These are phyloP conservation scores for Yamadazyma kanchanaburiensis DNA, from an alignment of 1,139 yeast species.

Conservation along the genomic window DNA sequence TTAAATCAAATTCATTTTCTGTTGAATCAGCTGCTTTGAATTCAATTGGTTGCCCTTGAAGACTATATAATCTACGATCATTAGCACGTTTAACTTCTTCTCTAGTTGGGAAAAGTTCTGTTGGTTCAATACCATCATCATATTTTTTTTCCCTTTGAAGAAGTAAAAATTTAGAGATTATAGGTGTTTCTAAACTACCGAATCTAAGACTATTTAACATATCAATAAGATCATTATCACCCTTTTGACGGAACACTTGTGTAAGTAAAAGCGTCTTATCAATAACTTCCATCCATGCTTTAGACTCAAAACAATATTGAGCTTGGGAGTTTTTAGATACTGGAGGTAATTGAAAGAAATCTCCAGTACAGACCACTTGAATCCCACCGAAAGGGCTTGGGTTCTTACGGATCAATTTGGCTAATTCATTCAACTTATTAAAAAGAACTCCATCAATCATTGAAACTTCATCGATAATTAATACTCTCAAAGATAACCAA, in stretches of 20 bases:
- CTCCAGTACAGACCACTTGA: constrained; percentile 76
- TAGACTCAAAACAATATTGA: constrained; percentile 57
- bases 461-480: constrained; percentile 78
- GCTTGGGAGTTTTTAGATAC: constrained; percentile 45
- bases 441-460: constrained; percentile 74
- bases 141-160: constrained; percentile 56
- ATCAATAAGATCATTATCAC: constrained; percentile 63
- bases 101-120: constrained; percentile 75
- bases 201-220: constrained; percentile 73
- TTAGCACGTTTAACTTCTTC: constrained; percentile 74
- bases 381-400: constrained; percentile 73
- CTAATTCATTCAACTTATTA: constrained; percentile 63
- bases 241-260: constrained; percentile 68
- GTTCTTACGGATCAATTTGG: constrained; percentile 46
- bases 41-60: constrained; percentile 35
- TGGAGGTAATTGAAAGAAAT: constrained; percentile 85
- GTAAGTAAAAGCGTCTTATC: constrained; percentile 55
- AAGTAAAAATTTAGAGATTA: constrained; percentile 40
- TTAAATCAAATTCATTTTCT: constrained; percentile 16
- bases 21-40: constrained; percentile 50
- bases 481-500: constrained; percentile 62
- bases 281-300: constrained; percentile 54
- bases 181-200: constrained; percentile 52
- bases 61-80: constrained; percentile 40
- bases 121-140: constrained; percentile 75